Evolutionary conservation across 495 filamentous ascomycete species (phyloP), one percentile per base, ranked within the genome.

Genomic region (Xylaria nigripes): DNA sequence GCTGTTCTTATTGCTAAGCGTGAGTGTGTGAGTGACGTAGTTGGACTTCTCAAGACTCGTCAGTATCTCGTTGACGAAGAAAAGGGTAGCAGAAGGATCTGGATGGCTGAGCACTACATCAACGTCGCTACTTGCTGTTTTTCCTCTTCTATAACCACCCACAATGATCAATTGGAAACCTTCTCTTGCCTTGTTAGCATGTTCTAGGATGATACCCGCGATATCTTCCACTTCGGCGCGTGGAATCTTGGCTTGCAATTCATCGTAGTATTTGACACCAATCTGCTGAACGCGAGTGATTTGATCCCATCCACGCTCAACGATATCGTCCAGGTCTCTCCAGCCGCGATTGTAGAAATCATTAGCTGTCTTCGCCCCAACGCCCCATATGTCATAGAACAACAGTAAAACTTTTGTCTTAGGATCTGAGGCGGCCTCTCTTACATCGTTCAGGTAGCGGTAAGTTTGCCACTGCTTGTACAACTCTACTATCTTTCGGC

Each of bases 211-310:
- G 8, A 74, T 72, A 3, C 61, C 54, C 0, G 76, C 81, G 53
- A 96, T 96, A 0, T 62, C 52, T 60, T 89, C 85, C 2, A 89
- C 84, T 61, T 98, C 92, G 0, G 50, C 43, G 1, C 91, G 78
- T 1, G 90, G 77, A 16, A 98, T 86, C 29, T 77, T 79, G 19
- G 74, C 65, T 30, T 79, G 74, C 42, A 98, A 86, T 50, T 97
- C 93, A 43, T 94, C 87, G 65, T 91, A 95, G 66, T 84, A 96
- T 64, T 97, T 97, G n/a, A 97, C 68, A 0, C 93, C 93, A 44
- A 98, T 95, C 64, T 97, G 90, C 66, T 95, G 91, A 1, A 86
- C 86, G 15, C 90, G 79, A 0, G 75, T 84, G 0, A 97, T 74
- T 0, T 58, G 69, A 34, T 75, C 61, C 94, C 94, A 98, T 22